phyloP scores from a whole-genome alignment of 2,329 filamentous ascomycete genomes.

The Microascus cirrosus region DNA sequence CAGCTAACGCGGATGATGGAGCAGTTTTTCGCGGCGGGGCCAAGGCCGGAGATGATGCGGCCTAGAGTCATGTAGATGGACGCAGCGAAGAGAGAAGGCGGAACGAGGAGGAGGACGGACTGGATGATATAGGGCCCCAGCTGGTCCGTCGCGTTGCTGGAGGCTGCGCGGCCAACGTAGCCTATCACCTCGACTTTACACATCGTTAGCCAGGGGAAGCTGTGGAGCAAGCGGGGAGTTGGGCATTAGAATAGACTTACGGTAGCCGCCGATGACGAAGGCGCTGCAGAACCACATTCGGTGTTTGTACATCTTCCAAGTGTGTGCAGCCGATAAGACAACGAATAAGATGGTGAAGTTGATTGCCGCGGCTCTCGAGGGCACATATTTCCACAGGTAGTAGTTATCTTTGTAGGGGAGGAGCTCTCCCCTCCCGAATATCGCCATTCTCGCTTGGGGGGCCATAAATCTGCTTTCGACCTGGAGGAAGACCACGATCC shows the following conservation, averaged over 20 bases:
- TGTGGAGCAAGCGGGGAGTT: not conserved
- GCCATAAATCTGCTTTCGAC: no score
- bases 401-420: no score
- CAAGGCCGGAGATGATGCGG: constrained; percentile 23
- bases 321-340: no score
- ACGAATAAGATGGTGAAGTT: no score
- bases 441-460: no score
- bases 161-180: constrained; percentile 37
- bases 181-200: constrained; percentile 33
- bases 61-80: constrained; percentile 36
- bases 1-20: constrained; percentile 28
- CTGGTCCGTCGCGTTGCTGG: constrained; percentile 25
- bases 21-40: constrained; percentile 20
- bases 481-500: no score
- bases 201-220: not conserved
- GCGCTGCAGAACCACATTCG: no score
- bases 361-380: no score
- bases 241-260: constrained; percentile 18
- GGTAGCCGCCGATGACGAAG: no score
- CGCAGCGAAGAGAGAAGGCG: constrained; percentile 30
- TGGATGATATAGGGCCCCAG: constrained; percentile 25
- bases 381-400: no score
- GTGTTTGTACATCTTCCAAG: no score
- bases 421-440: no score
- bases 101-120: constrained; percentile 22